Base-by-base conservation (phyloP, 208 protist species). In the Acanthamoeba castellanii region DNA sequence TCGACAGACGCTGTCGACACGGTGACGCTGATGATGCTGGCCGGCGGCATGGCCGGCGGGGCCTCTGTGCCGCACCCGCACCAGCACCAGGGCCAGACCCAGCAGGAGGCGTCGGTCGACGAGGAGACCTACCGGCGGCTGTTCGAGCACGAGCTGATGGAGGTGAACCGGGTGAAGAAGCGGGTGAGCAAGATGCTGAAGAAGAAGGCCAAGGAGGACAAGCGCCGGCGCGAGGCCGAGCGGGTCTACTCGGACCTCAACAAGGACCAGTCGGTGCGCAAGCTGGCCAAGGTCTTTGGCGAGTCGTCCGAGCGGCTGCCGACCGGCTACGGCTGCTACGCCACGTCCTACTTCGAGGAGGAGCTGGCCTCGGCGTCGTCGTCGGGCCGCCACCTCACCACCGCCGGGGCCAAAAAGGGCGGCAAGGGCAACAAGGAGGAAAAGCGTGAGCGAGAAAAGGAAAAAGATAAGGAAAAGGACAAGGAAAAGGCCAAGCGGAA, bases 191-290 rank as follows among this genome's bases (percentile, higher is more conserved):
- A 74, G 66, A 74, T 74, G 66, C 66, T 74, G 22, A n/a, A 37
- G 66, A 74, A 74, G 66, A 74, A 74, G 66, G 66, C 66, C 66
- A 74, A 74, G 66, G 66, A 74, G 32, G 66, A 74, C n/a, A 74
- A 74, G 32, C 66, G 66, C 11, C 66, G 66, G n/a, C 22, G 66
- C 22, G 66, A 74, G 66, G 66, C 66, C 66, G 66, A 74, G 32
- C 22, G 32, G 66, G 66, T 74, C 66, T 74, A 32, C 66, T n/a
- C 66, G n/a, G 66, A 74, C 32, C 66, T 74, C 66, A 74, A 74
- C 32, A 74, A 74, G 66, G 66, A 74, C 32, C 66, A 74, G 66
- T 32, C 66, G 22, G n/a, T 74, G 66, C 66, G 66, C 32, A 74
- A 74, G 66, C 66, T 74, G 32, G 66, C 66, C 66, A 74, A 74